Percentiles rank a stretch among this genome's conserved stretches.
phyloP scores from a whole-genome alignment of 257 asterid genomes.

The Nicotiana tomentosiformis region DNA sequence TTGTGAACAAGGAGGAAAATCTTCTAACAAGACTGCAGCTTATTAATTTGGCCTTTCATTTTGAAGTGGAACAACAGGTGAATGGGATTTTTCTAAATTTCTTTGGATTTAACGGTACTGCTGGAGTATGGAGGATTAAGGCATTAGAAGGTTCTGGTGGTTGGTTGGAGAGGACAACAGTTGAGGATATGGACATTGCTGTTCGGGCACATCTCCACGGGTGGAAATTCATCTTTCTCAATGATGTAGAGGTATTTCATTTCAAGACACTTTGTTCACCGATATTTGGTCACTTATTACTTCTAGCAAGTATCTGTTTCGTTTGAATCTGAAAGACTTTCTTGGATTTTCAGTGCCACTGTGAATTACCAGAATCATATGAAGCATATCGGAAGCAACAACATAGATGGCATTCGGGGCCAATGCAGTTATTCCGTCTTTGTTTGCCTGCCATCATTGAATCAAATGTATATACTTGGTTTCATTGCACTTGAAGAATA shows the following conservation, averaged over 20 bases:
- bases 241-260: slow-evolving; percentile 75
- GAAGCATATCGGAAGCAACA: slow-evolving; percentile 95
- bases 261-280: not conserved
- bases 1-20: slow-evolving; percentile 91
- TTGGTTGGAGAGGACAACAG: slow-evolving; percentile 95
- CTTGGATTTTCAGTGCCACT: slow-evolving; percentile 55
- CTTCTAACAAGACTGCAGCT: slow-evolving; percentile 79
- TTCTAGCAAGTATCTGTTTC: slow-evolving; percentile 1
- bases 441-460: slow-evolving; percentile 73
- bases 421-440: slow-evolving; percentile 93
- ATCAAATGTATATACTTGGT: slow-evolving; percentile 49
- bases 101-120: slow-evolving; percentile 98
- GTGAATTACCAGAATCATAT: slow-evolving; percentile 92
- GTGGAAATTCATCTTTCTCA: slow-evolving; percentile 88
- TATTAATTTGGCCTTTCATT: slow-evolving; percentile 87
- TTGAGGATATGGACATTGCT: slow-evolving; percentile 98
- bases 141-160: slow-evolving; percentile 96
- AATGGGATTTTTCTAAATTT: slow-evolving; percentile 77
- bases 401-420: slow-evolving; percentile 99
- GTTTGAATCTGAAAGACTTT: not conserved
- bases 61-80: slow-evolving; percentile 96
- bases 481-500: not conserved
- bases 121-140: slow-evolving; percentile 96
- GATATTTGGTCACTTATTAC: not conserved
- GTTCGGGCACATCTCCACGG: slow-evolving; percentile 97